Base-by-base conservation (phyloP, 257 asterid species). In the Solanum virginianum region DNA sequence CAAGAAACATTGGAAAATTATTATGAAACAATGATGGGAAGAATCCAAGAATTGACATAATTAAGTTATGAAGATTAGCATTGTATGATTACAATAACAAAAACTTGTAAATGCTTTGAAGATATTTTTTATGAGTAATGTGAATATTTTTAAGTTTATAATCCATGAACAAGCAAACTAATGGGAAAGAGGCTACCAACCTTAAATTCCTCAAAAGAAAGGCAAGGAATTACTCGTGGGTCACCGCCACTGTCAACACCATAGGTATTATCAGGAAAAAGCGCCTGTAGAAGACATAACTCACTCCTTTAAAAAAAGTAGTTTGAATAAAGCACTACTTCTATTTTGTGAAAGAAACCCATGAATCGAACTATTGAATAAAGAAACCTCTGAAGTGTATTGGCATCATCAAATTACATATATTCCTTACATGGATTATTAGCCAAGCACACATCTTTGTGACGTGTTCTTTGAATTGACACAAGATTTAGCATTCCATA, bases 201-300 rank as follows among this genome's bases (percentile, higher is more conserved):
- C 99, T 94, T 93, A 92, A 97, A 97, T 83, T 97, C 97, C 88
- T 91, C 97, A 89, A 91, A 97, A 63, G 94, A 93, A 39, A 97
- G 97, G 86, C 93, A 94, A 36, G 98, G 98, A 90, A 97, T 97
- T 65, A 88, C 98, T 92, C 89, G 93, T 39, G 99, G 99, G 85
- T 97, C 98, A 75, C 99, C 99, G 24, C 99, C 99, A 90, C 99
- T 97, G 86, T 97, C 99, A 80, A 97, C 99, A 32, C 99, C 98
- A 87, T 97, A 97, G 51, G 99, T 88, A 88, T 95, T 97, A 87
- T 97, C 94, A 13, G 98, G 99, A 80, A 86, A 95, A 87, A 97
- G 97, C 75, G 98, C 98, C 98, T 97, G 95, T 88, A 88, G 59
- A 65, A 69, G 59, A n/a, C 72, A 85, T 41, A 86, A 59, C 10